Evolutionary conservation across 2,329 filamentous ascomycete genomes (phyloP), one percentile per base, ranked within the genome.

Genomic region (Clarireedia hainanense): DNA sequence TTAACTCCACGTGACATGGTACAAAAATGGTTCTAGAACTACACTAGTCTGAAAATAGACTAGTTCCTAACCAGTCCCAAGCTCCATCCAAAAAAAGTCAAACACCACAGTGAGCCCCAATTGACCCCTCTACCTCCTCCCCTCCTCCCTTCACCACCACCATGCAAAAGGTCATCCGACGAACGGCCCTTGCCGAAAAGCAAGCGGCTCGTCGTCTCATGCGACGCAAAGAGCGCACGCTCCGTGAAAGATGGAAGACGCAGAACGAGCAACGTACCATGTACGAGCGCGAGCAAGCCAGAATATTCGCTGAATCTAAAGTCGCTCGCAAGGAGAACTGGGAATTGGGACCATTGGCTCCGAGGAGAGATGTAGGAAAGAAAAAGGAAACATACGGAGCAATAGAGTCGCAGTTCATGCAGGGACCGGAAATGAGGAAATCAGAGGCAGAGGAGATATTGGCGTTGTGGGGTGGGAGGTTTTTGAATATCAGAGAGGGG

Each of bases 331-430:
- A 78, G 58, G 87, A 95, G 69, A 85, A 92, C 70, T 95, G 88
- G 83, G 75, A 86, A 60, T 72, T 90, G 61, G 92, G 91, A 0
- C 80, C 88, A 7, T 69, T 96, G 61, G 86, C 90, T 3, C 91
- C 91, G 2, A 86, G 85, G 68, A 80, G 85, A 64, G 86, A 94
- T 71, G 74, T 85, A 40, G 87, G 86, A 58, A 74, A 75, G 0
- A 64, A 72, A 46, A 75, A 78, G 63, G 77, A 79, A 48, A 75
- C 72, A 26, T 86, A 84, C 67, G 89, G 84, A 59, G 77, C 80
- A 30, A 65, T 86, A 43, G 66, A 69, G 37, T 60, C 69, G 30
- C 60, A 71, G 17, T 40, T 54, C 49, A 59, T 68, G 63, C 63
- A 71, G 68, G 68, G 65, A 58, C 65, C 57, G 7, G 34, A 53